Base-by-base conservation (phyloP, 805 yeast genomes). In the Kregervanrija fluxuum region DNA sequence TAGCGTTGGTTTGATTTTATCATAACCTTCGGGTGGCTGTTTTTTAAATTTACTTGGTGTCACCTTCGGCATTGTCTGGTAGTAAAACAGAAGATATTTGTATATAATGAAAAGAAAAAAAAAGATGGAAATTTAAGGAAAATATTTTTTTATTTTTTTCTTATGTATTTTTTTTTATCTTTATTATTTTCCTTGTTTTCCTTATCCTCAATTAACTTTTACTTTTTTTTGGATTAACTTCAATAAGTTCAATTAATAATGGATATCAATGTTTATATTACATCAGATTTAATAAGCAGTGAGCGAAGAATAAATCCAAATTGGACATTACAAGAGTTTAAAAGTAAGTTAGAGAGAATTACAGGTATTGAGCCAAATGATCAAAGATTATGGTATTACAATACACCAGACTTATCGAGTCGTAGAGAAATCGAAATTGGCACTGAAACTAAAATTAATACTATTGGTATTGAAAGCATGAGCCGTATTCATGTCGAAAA, bases 1-100 rank as follows among this genome's bases (percentile, higher is more conserved):
- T 12, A 88, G 55, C 0, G 90, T 82, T 2, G 85, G 82, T 49
- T 78, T 78, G 11, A 89, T 73, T 52, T 79, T 80, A 3, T 72
- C 75, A 58, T 73, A 88, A 5, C 91, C 96, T 3, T 72, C 79
- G 1, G 96, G 96, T 0, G 90, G 81, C 32, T 66, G 63, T 48
- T 72, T 46, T 32, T 74, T 35, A 71, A 63, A 46, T 58, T 63
- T 42, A 28, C 41, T 43, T 8, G 31, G 38, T 13, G 46, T 32
- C 31, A 45, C 35, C 42, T 45, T 49, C 5, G 46, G 47, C 50
- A 47, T 48, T 11, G 28, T 14, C 15, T 14, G 11, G 13, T 30
- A 16, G 35, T 33, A 33, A n/a, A 14, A 9, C 14, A 33, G 9
- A 22, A 22, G 28, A 6, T 5, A 5, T 22, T 22, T 22, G 28